These are phyloP conservation scores for Plasmodium cynomolgi DNA, from an alignment of 169 alveolate genomes.

Conservation along the genomic window DNA sequence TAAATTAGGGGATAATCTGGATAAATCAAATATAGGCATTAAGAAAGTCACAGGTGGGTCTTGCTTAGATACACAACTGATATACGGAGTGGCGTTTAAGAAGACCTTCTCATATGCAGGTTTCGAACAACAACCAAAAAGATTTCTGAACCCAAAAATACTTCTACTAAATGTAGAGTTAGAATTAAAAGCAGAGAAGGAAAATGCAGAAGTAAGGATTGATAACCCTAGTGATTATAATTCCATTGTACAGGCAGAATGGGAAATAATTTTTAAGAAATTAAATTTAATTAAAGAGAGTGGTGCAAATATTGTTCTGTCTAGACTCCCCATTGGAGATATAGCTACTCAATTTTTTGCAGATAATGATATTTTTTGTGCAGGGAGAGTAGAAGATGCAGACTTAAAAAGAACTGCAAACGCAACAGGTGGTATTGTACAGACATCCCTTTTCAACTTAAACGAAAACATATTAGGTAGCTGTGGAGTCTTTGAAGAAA, in stretches of 20 bases:
- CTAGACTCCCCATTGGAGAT: slow-evolving; percentile 98
- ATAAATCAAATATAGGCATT: slow-evolving; percentile 95
- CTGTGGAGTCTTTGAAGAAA: slow-evolving; percentile 97
- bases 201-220: slow-evolving; percentile 98
- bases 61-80: slow-evolving; percentile 91
- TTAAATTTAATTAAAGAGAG: slow-evolving; percentile 92
- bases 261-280: slow-evolving; percentile 96
- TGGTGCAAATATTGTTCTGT: slow-evolving; percentile 95
- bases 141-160: slow-evolving; percentile 94
- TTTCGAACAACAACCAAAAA: slow-evolving; percentile 98
- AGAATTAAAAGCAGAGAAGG: slow-evolving; percentile 98
- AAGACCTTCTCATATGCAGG: slow-evolving; percentile 99
- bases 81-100: slow-evolving; percentile 98
- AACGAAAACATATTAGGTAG: slow-evolving; percentile 94
- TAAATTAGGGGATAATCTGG: slow-evolving; percentile 92
- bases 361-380: slow-evolving; percentile 95
- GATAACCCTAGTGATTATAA: slow-evolving; percentile 94
- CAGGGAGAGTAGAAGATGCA: slow-evolving; percentile 98
- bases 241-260: slow-evolving; percentile 98
- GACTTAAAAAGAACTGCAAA: slow-evolving; percentile 94
- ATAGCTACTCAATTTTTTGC: slow-evolving; percentile 99
- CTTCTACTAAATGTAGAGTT: slow-evolving; percentile 95
- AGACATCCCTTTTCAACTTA: slow-evolving; percentile 95
- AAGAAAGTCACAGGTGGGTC: slow-evolving; percentile 98
- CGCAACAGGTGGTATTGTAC: slow-evolving; percentile 97